A percentile compares a stretch with the other conserved stretches of the same genome.
phyloP scores from a whole-genome alignment of 768 basidiomycete species.

The Rubroboletus satanas region DNA sequence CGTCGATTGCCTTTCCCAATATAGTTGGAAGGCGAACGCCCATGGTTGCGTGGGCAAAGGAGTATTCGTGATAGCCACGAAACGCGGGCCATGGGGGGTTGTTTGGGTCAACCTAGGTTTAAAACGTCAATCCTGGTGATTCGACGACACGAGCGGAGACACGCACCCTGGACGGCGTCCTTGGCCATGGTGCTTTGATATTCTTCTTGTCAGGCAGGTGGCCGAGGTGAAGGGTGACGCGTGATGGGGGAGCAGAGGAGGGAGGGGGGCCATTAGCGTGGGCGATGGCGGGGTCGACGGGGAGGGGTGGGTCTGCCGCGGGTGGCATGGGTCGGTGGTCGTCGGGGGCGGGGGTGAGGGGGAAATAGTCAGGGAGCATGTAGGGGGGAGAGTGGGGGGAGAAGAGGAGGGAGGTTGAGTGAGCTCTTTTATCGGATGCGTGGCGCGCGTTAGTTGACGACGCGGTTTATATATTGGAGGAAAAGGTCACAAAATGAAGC shows the following conservation, averaged over 20 bases:
- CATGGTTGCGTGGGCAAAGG: conserved; percentile 91
- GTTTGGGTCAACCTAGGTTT: conserved; percentile 65
- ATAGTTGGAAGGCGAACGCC: conserved; percentile 94
- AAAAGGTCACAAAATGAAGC: conserved; percentile 8
- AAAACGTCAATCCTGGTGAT: not conserved
- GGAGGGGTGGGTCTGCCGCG: not conserved
- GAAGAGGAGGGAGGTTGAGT: not conserved
- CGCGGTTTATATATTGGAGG: conserved; percentile 23
- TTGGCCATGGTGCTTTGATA: conserved; percentile 68
- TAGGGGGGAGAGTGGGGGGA: not conserved
- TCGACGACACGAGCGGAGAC: conserved; percentile 1
- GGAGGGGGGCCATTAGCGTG: conserved; percentile 11
- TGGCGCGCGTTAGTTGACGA: not conserved
- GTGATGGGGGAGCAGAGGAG: conserved; percentile 41
- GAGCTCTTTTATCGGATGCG: conserved; percentile 9
- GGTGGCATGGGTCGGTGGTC: conserved; percentile 16
- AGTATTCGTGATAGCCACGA: conserved; percentile 78
- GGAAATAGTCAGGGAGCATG: conserved; percentile 20
- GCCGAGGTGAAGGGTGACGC: conserved; percentile 68
- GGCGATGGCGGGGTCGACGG: not conserved
- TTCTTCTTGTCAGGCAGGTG: conserved; percentile 72
- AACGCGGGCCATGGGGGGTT: conserved; percentile 82
- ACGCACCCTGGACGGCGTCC: conserved; percentile 65
- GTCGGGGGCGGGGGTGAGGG: conserved; percentile 30
- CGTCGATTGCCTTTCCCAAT: conserved; percentile 92